These are phyloP conservation scores for Euphrasia arctica DNA, from an alignment of 305 asterid genomes.

Conservation along the genomic window DNA sequence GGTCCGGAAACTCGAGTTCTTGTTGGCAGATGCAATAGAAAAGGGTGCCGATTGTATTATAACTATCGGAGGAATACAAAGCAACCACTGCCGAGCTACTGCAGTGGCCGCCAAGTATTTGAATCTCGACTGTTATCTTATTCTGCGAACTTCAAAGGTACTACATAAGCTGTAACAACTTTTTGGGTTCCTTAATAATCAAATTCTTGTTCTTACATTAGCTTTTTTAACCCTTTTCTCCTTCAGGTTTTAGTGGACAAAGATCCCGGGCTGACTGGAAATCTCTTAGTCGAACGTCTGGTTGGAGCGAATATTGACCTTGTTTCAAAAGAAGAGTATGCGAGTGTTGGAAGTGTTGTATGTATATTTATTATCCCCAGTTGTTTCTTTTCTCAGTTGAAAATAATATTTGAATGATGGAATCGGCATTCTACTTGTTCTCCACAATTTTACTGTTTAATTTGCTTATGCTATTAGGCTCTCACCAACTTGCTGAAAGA, in stretches of 20 bases:
- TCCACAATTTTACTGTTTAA: constrained; percentile 3
- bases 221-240: not conserved
- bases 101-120: constrained; percentile 93
- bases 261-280: constrained; percentile 97
- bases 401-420: not conserved
- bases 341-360: constrained; percentile 77
- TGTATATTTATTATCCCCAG: constrained; percentile 22
- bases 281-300: constrained; percentile 92
- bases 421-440: not conserved
- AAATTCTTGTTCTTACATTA: not conserved
- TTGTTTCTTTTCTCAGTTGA: not conserved
- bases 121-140: constrained; percentile 83
- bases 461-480: constrained; percentile 46
- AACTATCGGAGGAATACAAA: constrained; percentile 95
- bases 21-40: constrained; percentile 88
- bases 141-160: constrained; percentile 92
- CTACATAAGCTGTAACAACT: not conserved
- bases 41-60: constrained; percentile 83
- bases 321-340: constrained; percentile 89
- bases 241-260: constrained; percentile 70
- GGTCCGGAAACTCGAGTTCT: constrained; percentile 94
- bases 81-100: constrained; percentile 97
- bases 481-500: constrained; percentile 74
- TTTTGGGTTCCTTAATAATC: no score
- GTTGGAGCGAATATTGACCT: constrained; percentile 97